Conservation (phyloP, 106 monocot species). For the Allium fistulosum region DNA sequence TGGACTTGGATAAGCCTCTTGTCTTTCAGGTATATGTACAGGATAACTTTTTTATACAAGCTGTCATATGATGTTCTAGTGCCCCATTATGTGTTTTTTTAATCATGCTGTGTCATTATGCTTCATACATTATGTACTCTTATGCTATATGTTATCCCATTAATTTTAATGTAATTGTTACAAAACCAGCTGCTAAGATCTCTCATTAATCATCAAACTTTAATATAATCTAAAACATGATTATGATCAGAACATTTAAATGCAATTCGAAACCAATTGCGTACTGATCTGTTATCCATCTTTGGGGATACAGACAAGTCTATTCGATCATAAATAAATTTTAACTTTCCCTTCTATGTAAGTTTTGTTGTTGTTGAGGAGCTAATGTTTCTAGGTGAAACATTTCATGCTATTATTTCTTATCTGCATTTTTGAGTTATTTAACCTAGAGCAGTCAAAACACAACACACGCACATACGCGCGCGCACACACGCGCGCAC, state of each 20-base stretch:
- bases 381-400: not conserved
- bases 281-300: not conserved
- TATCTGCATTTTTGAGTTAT: not conserved
- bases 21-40: slow-evolving; percentile 57
- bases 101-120: not conserved
- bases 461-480: too few species aligned
- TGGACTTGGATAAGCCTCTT: slow-evolving; percentile 66
- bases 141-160: not conserved
- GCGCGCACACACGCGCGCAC: too few species aligned
- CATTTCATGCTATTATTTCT: not conserved
- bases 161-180: not conserved
- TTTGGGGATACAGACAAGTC: too few species aligned
- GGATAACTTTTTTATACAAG: not conserved
- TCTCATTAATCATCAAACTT: not conserved
- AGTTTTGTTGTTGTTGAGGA: not conserved
- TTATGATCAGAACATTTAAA: not conserved
- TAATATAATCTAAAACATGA: not conserved
- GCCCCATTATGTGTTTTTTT: too few species aligned
- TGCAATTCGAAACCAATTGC: not conserved
- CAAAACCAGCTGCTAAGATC: not conserved
- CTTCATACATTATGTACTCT: not conserved
- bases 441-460: not conserved
- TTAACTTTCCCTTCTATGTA: too few species aligned
- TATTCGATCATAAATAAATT: too few species aligned
- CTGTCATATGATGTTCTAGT: not conserved